These are phyloP conservation scores for Solanum stenotomum DNA, from an alignment of 257 asterid genomes.

Conservation along the genomic window DNA sequence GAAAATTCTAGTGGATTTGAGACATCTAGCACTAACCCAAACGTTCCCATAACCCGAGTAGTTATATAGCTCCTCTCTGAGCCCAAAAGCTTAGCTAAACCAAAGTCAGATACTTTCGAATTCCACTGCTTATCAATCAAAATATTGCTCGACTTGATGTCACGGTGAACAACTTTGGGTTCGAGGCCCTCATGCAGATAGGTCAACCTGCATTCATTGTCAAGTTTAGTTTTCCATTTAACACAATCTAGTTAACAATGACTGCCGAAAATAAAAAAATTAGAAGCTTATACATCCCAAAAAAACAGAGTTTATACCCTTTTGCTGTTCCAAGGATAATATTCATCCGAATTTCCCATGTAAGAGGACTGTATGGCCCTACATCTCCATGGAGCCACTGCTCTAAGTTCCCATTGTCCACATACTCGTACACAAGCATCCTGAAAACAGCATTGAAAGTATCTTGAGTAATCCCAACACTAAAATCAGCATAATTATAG, in stretches of 20 bases:
- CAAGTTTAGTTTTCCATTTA: neutral
- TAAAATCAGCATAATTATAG: neutral
- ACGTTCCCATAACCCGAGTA: conserved; percentile 27
- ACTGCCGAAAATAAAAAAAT: neutral
- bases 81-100: conserved; percentile 23
- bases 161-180: conserved; percentile 28
- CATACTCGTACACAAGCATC: conserved; percentile 32
- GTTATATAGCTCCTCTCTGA: conserved; percentile 20
- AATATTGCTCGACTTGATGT: conserved; percentile 27
- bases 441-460: neutral
- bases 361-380: conserved; percentile 17
- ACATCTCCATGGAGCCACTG: conserved; percentile 31
- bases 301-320: conserved; percentile 7
- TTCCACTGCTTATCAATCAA: conserved; percentile 20
- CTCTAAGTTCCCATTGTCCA: conserved; percentile 23
- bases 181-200: conserved; percentile 29
- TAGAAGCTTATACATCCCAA: neutral
- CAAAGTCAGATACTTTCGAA: conserved; percentile 25
- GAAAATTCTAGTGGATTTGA: neutral
- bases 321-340: conserved; percentile 22
- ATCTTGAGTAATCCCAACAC: neutral
- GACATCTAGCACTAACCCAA: conserved; percentile 15
- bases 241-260: neutral
- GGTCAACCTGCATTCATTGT: conserved; percentile 9
- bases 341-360: conserved; percentile 24